Base-by-base conservation (phyloP, 2,329 filamentous ascomycete species). In the Meredithiella fracta region DNA sequence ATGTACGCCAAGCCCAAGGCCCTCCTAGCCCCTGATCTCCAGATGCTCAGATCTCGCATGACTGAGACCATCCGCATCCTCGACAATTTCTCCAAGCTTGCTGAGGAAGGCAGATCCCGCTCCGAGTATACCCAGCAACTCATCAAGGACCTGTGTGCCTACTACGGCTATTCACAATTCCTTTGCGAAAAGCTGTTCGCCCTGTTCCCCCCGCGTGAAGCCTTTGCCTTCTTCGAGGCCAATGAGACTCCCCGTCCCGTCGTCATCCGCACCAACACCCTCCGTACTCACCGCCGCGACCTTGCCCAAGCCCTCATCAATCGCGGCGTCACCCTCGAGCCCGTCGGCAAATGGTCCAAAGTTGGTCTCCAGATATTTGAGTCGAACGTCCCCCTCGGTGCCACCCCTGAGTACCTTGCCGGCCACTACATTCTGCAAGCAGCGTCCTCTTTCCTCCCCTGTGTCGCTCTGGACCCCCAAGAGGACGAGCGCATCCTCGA, bases 391-490 rank as follows among this genome's bases (percentile, higher is more conserved):
- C 88, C 89, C 2, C 78, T 96, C 1, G 90, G 90, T 77, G 92
- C 92, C 26, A 98, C 92, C 0, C 92, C 92, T 8, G 92, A 98
- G 70, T 98, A 98, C 68, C 80, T 98, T 11, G 90, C 91, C 15
- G 92, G 92, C 17, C 89, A 98, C 69, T 98, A 98, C 72, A 97
- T 98, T 63, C 78, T 98, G 11, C 92, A 98, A 72, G 92, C 92
- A 0, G 92, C 92, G 0, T 94, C 87, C 4, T 96, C 90, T 17
- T 98, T 98, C 74, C 77, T 98, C 52, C 92, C 92, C 60, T 92
- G 96, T 64, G 97, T 98, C 89, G 91, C 92, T 8, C 78, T 98
- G 11, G 90, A 87, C 4, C 92, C 92, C 0, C 91, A 97, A 69
- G 87, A 94, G 68, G 78, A 89, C 63, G 91, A 98, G 73, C 82